phyloP scores from a whole-genome alignment of 495 filamentous ascomycete genomes.

The Aspergillus funiculosus region DNA sequence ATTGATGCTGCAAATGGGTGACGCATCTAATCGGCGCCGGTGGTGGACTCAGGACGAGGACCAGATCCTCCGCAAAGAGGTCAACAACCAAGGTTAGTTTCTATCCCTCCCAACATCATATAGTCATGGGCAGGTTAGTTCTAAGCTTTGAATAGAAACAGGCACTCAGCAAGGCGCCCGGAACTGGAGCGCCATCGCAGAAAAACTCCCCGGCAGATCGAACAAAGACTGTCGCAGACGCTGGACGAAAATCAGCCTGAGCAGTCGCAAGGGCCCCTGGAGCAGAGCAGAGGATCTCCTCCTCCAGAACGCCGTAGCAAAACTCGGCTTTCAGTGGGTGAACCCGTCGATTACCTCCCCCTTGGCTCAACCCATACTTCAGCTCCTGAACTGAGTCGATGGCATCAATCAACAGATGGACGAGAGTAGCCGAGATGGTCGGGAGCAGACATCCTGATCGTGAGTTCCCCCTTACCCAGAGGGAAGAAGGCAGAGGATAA shows the following conservation, averaged over 20 bases:
- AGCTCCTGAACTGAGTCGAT: background rate
- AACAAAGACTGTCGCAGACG: conserved; percentile 30
- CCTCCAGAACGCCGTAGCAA: conserved; percentile 16
- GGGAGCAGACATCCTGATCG: conserved; percentile 23
- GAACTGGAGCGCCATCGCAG: conserved; percentile 13
- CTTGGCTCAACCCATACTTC: too few relatives aligned
- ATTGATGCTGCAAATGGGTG: background rate
- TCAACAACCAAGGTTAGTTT: background rate
- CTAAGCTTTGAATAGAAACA: background rate
- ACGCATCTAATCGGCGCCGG: background rate
- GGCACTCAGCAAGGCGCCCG: background rate
- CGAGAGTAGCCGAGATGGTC: conserved; percentile 21
- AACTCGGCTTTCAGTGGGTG: conserved; percentile 15
- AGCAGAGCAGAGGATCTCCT: conserved; percentile 18
- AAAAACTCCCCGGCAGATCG: conserved; percentile 15
- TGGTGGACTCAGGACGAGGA: conserved; percentile 1
- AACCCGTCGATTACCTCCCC: too few relatives aligned
- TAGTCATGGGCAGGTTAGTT: too few relatives aligned
- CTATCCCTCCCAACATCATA: background rate
- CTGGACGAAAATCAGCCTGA: conserved; percentile 16
- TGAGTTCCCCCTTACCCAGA: background rate
- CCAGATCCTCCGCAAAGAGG: background rate
- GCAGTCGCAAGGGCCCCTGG: conserved; percentile 22
- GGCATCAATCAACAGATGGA: conserved; percentile 13
- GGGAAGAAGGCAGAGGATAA: background rate